Evolutionary conservation across 495 filamentous ascomycete species (phyloP).

Genomic region (Hypoxylon intermedium): DNA sequence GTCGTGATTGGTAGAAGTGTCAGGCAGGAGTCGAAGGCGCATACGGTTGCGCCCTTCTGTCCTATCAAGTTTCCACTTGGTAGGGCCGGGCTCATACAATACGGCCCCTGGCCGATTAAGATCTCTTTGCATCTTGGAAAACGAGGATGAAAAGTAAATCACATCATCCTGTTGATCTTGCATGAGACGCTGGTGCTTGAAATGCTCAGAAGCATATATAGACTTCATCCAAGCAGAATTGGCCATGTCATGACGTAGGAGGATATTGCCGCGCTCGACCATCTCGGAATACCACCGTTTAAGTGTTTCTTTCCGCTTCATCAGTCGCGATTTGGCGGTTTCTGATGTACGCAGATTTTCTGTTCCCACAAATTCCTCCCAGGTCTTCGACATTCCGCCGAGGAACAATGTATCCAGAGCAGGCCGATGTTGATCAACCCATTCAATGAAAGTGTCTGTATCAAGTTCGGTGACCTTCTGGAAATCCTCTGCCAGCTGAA

Average conservation of each 20-base stretch:
- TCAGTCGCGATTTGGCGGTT: conserved; percentile 68
- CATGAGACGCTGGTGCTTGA: conserved; percentile 83
- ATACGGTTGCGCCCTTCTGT: conserved; percentile 96
- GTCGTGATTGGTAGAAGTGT: conserved; percentile 68
- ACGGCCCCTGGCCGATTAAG: conserved; percentile 79
- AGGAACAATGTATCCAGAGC: conserved; percentile 84
- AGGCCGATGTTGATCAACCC: conserved; percentile 84
- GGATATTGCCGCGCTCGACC: conserved; percentile 69
- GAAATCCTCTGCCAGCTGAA: conserved; percentile 77
- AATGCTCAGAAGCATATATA: conserved; percentile 87
- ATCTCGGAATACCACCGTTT: conserved; percentile 77
- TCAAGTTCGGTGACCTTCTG: conserved; percentile 85
- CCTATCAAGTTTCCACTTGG: conserved; percentile 90
- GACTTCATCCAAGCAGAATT: conserved; percentile 92
- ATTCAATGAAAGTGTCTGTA: conserved; percentile 81
- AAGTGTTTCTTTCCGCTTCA: conserved; percentile 80
- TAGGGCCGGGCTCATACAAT: conserved; percentile 67
- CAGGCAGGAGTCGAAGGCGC: conserved; percentile 83
- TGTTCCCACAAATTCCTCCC: conserved; percentile 81
- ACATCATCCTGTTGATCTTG: conserved; percentile 94
- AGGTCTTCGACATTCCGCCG: conserved; percentile 74
- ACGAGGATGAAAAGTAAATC: conserved; percentile 73
- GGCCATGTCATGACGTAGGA: conserved; percentile 79
- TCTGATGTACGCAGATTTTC: conserved; percentile 82
- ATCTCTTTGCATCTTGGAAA: conserved; percentile 74